Conservation (phyloP, 257 asterid genomes). For the Solanum sejunctum region DNA sequence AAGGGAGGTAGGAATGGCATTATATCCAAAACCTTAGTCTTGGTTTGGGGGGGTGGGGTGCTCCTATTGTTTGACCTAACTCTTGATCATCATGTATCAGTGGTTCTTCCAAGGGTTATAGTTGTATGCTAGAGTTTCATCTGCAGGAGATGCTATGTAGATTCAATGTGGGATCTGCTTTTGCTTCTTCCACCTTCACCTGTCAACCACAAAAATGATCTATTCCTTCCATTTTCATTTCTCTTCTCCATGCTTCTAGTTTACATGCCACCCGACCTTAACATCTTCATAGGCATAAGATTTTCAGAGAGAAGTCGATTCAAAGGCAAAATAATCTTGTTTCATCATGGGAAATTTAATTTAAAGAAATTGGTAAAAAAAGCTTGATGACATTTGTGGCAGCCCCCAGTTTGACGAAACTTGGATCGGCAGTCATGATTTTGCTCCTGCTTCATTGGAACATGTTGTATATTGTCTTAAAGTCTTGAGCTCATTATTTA, state of each 20-base stretch:
- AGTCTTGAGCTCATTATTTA: conserved; percentile 20
- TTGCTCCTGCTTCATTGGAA: background rate
- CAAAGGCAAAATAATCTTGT: background rate
- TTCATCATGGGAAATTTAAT: background rate
- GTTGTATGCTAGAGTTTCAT: background rate
- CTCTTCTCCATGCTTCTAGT: background rate
- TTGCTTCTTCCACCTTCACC: background rate
- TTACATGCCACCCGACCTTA: background rate
- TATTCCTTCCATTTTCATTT: background rate
- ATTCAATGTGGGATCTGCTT: background rate
- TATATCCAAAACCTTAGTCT: background rate
- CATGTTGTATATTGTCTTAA: background rate
- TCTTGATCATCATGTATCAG: background rate
- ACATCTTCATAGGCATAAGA: background rate
- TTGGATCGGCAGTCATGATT: background rate
- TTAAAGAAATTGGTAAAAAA: background rate
- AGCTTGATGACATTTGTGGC: background rate
- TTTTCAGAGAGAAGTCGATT: background rate
- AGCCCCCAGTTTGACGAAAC: background rate
- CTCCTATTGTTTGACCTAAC: background rate
- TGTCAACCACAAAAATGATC: background rate
- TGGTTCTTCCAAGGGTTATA: background rate
- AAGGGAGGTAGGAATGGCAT: background rate
- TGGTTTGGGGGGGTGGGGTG: background rate
- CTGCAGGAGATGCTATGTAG: background rate